phyloP scores from a whole-genome alignment of 2,329 filamentous ascomycete species.

The Onygena corvina region DNA sequence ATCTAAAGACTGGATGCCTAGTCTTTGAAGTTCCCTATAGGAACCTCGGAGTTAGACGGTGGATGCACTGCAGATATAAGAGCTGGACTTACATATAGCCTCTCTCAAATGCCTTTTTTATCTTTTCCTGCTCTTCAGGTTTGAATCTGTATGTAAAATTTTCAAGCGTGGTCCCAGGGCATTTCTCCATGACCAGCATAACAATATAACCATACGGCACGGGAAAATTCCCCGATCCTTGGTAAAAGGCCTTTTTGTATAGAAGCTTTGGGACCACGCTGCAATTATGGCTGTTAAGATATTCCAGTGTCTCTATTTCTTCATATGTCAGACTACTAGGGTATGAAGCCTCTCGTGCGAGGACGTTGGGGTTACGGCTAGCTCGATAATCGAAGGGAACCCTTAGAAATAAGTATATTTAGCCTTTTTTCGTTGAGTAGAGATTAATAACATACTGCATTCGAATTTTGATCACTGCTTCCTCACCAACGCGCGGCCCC shows the following conservation, averaged over 20 bases:
- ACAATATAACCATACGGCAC: conserved; percentile 11
- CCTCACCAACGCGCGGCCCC: conserved; percentile 3
- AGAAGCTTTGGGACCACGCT: neutral
- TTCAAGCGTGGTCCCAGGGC: conserved; percentile 8
- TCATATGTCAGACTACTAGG: neutral
- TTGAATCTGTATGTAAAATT: neutral
- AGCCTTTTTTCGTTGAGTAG: too few relatives aligned
- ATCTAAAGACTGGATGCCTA: neutral
- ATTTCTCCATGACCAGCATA: conserved; percentile 10
- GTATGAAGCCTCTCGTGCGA: neutral
- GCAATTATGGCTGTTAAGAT: neutral
- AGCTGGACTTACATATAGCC: conserved; percentile 8
- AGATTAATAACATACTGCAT: conserved; percentile 9
- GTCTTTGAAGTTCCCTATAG: neutral
- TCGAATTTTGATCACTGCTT: conserved; percentile 12
- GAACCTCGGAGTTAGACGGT: neutral
- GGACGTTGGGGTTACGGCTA: neutral
- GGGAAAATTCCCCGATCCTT: neutral
- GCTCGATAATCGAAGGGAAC: neutral
- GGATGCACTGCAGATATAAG: neutral
- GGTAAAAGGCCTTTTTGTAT: neutral
- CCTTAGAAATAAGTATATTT: neutral
- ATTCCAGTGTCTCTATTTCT: neutral
- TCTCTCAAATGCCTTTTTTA: conserved; percentile 6
- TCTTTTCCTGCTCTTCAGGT: conserved; percentile 4